Base-by-base conservation (phyloP, 495 filamentous ascomycete species). In the Corynascus novoguineensis region DNA sequence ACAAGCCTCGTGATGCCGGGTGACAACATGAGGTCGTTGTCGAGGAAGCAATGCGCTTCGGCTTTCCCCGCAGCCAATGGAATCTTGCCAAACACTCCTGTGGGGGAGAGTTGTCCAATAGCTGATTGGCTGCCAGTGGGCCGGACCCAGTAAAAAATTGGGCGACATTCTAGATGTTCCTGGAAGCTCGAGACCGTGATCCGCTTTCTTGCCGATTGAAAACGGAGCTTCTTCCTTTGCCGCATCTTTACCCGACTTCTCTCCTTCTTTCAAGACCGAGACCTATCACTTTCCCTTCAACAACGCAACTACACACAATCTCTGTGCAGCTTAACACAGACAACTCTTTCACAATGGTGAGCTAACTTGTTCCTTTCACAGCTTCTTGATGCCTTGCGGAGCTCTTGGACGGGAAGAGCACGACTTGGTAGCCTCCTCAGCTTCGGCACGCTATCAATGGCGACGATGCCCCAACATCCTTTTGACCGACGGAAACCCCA, bases 111-210 rank as follows among this genome's bases (percentile, higher is more conserved):
- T 55, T 44, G 37, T 37, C 59, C 59, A 40, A 51, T 28, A 14
- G 32, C 50, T 37, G 47, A 60, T 53, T 45, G 37, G 38, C 46
- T n/a, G 9, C 55, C 59, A 37, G 35, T 14, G 35, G 35, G 15
- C 28, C n/a, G 50, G 46, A 50, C 41, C 64, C 59, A 58, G 34
- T 57, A 56, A 67, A 68, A 68, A 64, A 58, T 62, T 55, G 63
- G n/a, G 59, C 50, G 61, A 56, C 50, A 59, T 67, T 69, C 66
- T 69, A 69, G 66, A 69, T 60, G 65, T 29, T 44, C 51, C 57
- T 65, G 11, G 66, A 67, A 69, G 64, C 62, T 67, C 64, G 21
- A 17, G 60, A 58, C 40, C 51, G 56, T 58, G 56, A 57, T 58
- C 51, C 42, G 51, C 55, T 51, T 35, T 45, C 38, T 15, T 38